phyloP scores from a whole-genome alignment of 768 basidiomycete genomes.

The Lactarius evosmus region DNA sequence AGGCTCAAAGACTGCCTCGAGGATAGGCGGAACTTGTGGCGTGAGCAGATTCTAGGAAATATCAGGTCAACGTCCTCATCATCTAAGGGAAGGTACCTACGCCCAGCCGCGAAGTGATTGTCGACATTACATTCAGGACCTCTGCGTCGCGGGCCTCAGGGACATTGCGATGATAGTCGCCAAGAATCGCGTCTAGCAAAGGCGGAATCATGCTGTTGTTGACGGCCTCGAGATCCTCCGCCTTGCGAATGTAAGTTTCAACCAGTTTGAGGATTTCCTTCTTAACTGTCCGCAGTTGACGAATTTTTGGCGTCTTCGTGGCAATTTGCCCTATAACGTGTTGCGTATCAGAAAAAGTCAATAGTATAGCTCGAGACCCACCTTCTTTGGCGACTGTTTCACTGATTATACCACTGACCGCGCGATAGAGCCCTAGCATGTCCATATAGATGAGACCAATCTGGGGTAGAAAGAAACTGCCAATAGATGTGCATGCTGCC shows the following conservation, averaged over 20 bases:
- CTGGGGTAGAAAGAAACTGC: constrained; percentile 96
- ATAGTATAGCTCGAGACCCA: constrained; percentile 33
- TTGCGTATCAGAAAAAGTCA: constrained; percentile 19
- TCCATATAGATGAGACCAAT: constrained; percentile 94
- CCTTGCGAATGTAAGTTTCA: constrained; percentile 97
- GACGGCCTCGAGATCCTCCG: constrained; percentile 92
- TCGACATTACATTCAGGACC: constrained; percentile 95
- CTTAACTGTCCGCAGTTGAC: constrained; percentile 92
- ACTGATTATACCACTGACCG: constrained; percentile 94
- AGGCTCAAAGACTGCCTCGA: constrained; percentile 96
- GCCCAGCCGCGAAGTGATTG: constrained; percentile 83
- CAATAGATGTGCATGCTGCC: constrained; percentile 94
- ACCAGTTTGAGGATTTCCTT: constrained; percentile 97
- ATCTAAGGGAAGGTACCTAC: constrained; percentile 47
- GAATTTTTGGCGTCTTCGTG: constrained; percentile 95
- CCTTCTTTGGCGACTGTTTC: constrained; percentile 87
- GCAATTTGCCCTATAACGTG: constrained; percentile 68
- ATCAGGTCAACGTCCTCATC: constrained; percentile 24
- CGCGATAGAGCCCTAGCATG: constrained; percentile 97
- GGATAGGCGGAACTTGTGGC: constrained; percentile 89
- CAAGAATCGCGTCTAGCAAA: constrained; percentile 93
- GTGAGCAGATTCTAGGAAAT: constrained; percentile 68
- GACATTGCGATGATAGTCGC: constrained; percentile 93
- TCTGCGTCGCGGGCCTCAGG: constrained; percentile 93
- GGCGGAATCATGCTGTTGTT: constrained; percentile 92